These are phyloP conservation scores for Cicer chorassanicum DNA, from an alignment of 306 rosid genomes.

Conservation along the genomic window DNA sequence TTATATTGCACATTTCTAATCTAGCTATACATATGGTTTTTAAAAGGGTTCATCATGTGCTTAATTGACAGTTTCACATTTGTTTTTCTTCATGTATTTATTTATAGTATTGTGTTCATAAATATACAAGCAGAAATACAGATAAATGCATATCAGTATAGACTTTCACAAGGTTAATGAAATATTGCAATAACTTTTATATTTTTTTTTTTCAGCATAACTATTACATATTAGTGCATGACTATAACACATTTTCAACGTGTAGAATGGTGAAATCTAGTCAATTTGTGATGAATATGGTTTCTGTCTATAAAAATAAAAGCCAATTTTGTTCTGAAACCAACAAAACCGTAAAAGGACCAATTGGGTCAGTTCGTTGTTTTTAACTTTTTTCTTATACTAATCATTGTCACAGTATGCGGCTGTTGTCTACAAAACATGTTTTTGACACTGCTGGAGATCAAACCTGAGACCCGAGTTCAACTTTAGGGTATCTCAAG, in stretches of 20 bases:
- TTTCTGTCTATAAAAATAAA: too few species aligned
- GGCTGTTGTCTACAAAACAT: too few species aligned
- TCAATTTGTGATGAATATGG: too few species aligned
- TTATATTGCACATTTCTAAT: constrained; percentile 15
- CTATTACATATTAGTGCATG: not conserved
- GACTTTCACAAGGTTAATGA: not conserved
- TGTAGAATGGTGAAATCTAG: not conserved
- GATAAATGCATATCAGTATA: constrained; percentile 10
- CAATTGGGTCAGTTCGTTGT: too few species aligned
- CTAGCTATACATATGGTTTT: constrained; percentile 38
- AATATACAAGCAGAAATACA: constrained; percentile 47
- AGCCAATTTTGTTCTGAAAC: too few species aligned
- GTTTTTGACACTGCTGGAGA: too few species aligned
- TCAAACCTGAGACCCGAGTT: too few species aligned
- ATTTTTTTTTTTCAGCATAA: not conserved
- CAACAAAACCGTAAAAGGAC: too few species aligned
- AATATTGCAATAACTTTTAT: not conserved
- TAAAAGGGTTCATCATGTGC: constrained; percentile 26
- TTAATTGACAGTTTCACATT: constrained; percentile 27
- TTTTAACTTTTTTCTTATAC: too few species aligned
- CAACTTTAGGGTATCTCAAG: too few species aligned
- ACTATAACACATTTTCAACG: not conserved
- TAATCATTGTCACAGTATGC: too few species aligned
- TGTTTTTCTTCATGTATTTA: constrained; percentile 46
- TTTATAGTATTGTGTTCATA: not conserved